A percentile compares a stretch with the other conserved stretches of the same genome.
Evolutionary conservation across 768 basidiomycete genomes (phyloP).

Genomic region (Lentinula raphanica): DNA sequence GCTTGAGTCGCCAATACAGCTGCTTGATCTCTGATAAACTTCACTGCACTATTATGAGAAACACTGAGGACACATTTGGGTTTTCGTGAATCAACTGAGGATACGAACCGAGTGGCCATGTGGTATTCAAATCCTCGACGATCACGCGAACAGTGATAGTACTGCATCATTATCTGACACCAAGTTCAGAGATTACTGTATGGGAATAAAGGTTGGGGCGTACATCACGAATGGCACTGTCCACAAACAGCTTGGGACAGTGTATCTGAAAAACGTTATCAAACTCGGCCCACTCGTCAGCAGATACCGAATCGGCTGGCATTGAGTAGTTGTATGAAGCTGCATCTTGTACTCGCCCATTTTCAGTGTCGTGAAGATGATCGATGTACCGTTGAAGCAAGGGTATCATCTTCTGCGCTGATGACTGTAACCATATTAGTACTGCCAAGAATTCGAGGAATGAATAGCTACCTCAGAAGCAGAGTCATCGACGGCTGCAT

Average conservation of each 20-base stretch:
- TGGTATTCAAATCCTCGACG: constrained; percentile 82
- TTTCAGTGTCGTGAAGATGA: constrained; percentile 45
- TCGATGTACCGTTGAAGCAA: constrained; percentile 59
- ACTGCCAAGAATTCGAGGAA: background rate
- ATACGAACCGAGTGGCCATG: constrained; percentile 71
- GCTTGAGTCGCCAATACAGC: constrained; percentile 23
- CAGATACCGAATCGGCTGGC: constrained; percentile 61
- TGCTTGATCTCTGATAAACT: constrained; percentile 84
- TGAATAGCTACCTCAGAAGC: background rate
- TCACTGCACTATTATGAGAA: constrained; percentile 54
- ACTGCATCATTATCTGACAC: constrained; percentile 74
- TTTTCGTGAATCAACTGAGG: constrained; percentile 3
- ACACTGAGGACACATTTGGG: background rate
- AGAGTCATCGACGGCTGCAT: background rate
- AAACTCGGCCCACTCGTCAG: constrained; percentile 75
- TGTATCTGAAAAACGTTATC: constrained; percentile 91
- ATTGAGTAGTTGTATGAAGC: constrained; percentile 52
- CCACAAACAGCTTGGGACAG: constrained; percentile 75
- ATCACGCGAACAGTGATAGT: constrained; percentile 77
- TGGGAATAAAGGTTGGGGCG: constrained; percentile 20
- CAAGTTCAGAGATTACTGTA: constrained; percentile 11
- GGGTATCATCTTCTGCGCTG: constrained; percentile 42
- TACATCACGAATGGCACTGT: constrained; percentile 75
- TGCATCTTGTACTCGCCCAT: constrained; percentile 26
- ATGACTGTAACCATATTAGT: background rate